These are phyloP conservation scores for Eremomyces bilateralis DNA, from an alignment of 495 filamentous ascomycete genomes.

Conservation along the genomic window DNA sequence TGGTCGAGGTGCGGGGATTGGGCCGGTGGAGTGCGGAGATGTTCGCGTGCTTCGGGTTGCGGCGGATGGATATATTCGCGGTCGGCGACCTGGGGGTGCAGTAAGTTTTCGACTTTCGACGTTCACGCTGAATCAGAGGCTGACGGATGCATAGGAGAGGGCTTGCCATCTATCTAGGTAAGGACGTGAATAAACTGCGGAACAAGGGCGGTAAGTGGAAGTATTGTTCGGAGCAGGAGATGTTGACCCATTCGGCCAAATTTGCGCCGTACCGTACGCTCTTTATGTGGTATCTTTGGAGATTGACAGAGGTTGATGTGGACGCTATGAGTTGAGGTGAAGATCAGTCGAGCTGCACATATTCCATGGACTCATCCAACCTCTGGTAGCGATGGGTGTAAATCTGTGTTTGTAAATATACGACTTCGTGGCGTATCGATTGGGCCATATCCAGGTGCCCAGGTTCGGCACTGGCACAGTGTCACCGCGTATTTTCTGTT, in stretches of 20 bases:
- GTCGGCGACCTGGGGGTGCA: slow-evolving; percentile 88
- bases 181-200: slow-evolving; percentile 68
- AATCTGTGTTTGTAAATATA: no score
- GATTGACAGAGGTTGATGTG: slow-evolving; percentile 54
- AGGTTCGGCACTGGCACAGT: no score
- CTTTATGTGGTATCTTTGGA: slow-evolving; percentile 91
- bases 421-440: no score
- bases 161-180: slow-evolving; percentile 71
- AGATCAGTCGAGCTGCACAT: background rate
- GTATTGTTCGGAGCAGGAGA: slow-evolving; percentile 86
- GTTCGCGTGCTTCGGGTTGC: slow-evolving; percentile 84
- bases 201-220: slow-evolving; percentile 78
- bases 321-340: slow-evolving; percentile 20
- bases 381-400: no score
- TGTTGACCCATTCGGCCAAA: slow-evolving; percentile 57
- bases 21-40: slow-evolving; percentile 90
- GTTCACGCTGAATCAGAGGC: background rate
- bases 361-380: no score
- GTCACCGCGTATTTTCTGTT: no score
- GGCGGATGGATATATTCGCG: slow-evolving; percentile 83
- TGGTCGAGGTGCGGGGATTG: slow-evolving; percentile 71
- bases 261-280: slow-evolving; percentile 67
- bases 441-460: no score
- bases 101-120: slow-evolving; percentile 21
- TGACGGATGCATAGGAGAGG: slow-evolving; percentile 36